Base-by-base conservation (phyloP, 2,329 filamentous ascomycete species). In the Xylariomycetidae sp. region DNA sequence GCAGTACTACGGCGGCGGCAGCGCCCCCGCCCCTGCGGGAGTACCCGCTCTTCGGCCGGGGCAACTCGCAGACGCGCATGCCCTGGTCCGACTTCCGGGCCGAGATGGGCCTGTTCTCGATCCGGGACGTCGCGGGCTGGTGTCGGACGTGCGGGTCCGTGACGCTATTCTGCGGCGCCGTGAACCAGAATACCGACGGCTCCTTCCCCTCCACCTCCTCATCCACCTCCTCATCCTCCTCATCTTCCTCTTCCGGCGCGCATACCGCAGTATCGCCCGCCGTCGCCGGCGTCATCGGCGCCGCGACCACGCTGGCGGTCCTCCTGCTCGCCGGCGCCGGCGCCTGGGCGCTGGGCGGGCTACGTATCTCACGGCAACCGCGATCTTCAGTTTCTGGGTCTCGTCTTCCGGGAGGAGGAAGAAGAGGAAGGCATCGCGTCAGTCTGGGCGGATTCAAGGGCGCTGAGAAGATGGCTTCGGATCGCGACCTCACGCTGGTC, bases 251-350 rank as follows among this genome's bases (percentile, higher is more conserved):
- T n/a, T 8, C 8, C 8, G 8, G 8, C 20, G 8, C 20, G 20
- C 8, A 23, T 8, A n/a, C 8, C 8, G 20, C n/a, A n/a, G n/a
- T 66, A 6, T 57, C 52, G 3, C 63, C 66, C 0, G 54, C 57
- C 1, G 49, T 71, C 1, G 67, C 63, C 2, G 69, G 69, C 5
- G 55, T 67, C 5, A 64, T 73, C n/a, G 70, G 70, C 1, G 68
- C 66, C 3, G 39, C 60, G 1, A 53, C 66, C 8, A 58, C 62
- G 14, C 33, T 66, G n/a, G 59, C 46, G 4, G 46, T 64, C 2
- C 11, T 63, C 2, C 42, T 34, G 1, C 30, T 59, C 11, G 46
- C 38, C 0, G 36, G 36, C 10, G 23, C 29, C 4, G 33, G 39
- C 3, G 42, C 42, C 8, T 56, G 50, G 31, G 37, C 51, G 13